phyloP scores from a whole-genome alignment of 352 stramenopile species.

The Pythium guiyangense region DNA sequence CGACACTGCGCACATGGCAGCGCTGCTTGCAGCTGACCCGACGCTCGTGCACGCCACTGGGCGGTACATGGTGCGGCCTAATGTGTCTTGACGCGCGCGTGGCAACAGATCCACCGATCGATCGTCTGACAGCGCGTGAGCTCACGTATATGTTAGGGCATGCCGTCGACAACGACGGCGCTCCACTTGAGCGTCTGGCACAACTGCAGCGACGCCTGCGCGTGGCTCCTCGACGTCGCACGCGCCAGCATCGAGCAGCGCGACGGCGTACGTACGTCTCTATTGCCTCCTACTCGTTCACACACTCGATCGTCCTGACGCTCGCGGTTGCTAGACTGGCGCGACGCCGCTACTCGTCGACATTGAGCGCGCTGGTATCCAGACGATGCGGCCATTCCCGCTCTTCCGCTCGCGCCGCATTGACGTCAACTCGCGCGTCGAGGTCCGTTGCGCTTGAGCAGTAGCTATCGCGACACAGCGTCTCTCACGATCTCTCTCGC shows the following conservation, averaged over 20 bases:
- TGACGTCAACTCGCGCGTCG: constrained; percentile 29
- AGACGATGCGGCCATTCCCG: constrained; percentile 37
- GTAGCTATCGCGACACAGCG: not conserved
- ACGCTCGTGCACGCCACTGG: not conserved
- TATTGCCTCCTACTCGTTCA: not conserved
- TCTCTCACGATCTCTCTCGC: too few species aligned
- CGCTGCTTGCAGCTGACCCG: constrained; percentile 12
- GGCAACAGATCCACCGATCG: too few species aligned
- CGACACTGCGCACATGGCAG: not conserved
- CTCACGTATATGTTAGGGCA: not conserved
- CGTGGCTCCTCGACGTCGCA: constrained; percentile 22
- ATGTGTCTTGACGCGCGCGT: too few species aligned
- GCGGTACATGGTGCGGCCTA: not conserved
- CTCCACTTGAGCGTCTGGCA: constrained; percentile 34
- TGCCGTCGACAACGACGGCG: constrained; percentile 15
- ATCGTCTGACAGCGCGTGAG: too few species aligned
- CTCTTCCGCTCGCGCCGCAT: constrained; percentile 30
- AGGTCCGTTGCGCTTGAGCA: constrained; percentile 18
- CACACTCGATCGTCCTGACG: not conserved
- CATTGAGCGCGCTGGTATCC: constrained; percentile 33
- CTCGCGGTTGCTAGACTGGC: constrained; percentile 11
- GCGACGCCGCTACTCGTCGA: constrained; percentile 46
- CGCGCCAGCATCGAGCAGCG: constrained; percentile 28
- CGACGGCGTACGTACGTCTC: constrained; percentile 15
- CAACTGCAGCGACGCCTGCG: constrained; percentile 16